Evolutionary conservation across 1,284 basidiomycete species (phyloP).

Genomic region (Cryptococcus hybrid): DNA sequence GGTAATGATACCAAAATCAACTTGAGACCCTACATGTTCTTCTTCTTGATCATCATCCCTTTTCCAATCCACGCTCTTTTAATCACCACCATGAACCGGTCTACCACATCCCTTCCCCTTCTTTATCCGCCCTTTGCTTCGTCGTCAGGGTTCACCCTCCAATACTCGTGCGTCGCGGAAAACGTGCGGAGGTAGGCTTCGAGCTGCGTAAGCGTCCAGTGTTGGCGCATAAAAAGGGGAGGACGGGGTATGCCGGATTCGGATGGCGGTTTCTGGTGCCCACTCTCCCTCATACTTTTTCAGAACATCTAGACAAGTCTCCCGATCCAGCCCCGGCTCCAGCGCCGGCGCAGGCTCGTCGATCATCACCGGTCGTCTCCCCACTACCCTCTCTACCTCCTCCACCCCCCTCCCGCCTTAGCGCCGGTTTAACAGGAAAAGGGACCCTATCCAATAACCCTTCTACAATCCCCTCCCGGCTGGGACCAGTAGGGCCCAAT

Average conservation of each 20-base stretch:
- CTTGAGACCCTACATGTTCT: background rate
- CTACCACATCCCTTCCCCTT: slow-evolving; percentile 58
- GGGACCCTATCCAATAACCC: slow-evolving; percentile 57
- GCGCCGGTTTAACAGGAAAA: slow-evolving; percentile 53
- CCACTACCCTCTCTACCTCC: too few species aligned
- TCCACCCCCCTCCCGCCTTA: background rate
- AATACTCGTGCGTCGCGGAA: slow-evolving; percentile 69
- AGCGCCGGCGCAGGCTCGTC: slow-evolving; percentile 7
- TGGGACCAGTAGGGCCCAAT: slow-evolving; percentile 76
- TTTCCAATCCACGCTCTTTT: slow-evolving; percentile 45
- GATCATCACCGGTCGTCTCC: too few species aligned
- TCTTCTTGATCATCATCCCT: slow-evolving; percentile 58
- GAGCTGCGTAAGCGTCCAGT: slow-evolving; percentile 64
- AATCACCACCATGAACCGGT: slow-evolving; percentile 60
- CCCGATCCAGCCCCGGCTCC: too few species aligned
- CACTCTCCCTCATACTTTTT: background rate
- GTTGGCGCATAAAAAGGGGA: slow-evolving; percentile 60
- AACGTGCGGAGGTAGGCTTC: slow-evolving; percentile 69
- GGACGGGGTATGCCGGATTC: slow-evolving; percentile 15
- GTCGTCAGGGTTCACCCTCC: slow-evolving; percentile 64
- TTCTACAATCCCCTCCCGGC: slow-evolving; percentile 55
- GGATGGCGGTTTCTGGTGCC: slow-evolving; percentile 15
- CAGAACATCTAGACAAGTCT: slow-evolving; percentile 27
- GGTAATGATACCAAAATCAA: too few species aligned
- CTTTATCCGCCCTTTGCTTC: slow-evolving; percentile 16